Evolutionary conservation across 345 rosid genomes (phyloP), one percentile per base, ranked within the genome.

Genomic region (Corchorus olitorius): DNA sequence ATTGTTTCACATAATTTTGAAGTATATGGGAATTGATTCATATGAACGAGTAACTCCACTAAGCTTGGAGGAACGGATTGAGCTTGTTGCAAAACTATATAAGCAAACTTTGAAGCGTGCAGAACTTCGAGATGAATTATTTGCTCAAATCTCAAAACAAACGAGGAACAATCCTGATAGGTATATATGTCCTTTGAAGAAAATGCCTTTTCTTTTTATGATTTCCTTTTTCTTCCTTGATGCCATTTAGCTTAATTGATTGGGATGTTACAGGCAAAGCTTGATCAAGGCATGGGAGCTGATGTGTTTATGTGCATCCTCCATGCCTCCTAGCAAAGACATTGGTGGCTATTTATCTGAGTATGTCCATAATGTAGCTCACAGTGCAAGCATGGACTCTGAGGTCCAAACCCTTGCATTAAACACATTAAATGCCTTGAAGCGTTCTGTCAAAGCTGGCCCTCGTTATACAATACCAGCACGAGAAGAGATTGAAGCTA

Each of bases 241-340:
- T 79, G 52, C 65, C 53, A 53, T 35, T 62, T 76, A 73, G 43
- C 64, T 33, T 74, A 37, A 37, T 74, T 72, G 43, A 72, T 75
- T 76, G 63, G 14, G 69, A 53, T 75, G 54, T 66, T 54, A 69
- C 86, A 95, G 99, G 90, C 94, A 90, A 78, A 86, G 81, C 87
- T 82, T 91, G 86, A 85, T 96, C 68, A 90, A 86, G 83, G 94
- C 98, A 74, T 96, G 99, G 99, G 99, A 93, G 84, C 84, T 96
- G 48, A 89, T 96, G 94, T 91, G 92, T 82, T 80, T 93, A 75
- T 93, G 99, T 82, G 98, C 97, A 54, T 96, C 99, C 39, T 88
- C 98, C 49, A 93, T 93, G 98, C 97, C 99, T 79, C 98, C 99
- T 59, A 91, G 97, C 90, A 96, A 93, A 89, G 99, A 96, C 77